These are phyloP conservation scores for Canavalia gladiata DNA, from an alignment of 306 rosid genomes.

Conservation along the genomic window DNA sequence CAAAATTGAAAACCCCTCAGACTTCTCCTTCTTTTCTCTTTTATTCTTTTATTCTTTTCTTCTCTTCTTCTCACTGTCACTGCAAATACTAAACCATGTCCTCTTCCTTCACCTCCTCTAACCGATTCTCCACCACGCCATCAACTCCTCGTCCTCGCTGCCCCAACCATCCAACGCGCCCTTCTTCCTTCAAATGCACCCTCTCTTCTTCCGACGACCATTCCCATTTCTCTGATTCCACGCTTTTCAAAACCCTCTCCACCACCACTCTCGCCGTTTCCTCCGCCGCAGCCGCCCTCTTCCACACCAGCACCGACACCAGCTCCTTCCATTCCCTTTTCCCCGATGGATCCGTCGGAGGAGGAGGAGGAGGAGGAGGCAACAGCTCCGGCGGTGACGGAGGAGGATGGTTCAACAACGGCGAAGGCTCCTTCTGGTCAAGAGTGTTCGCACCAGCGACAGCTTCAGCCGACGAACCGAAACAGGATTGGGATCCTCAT, in stretches of 20 bases:
- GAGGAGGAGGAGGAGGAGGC: conserved; percentile 50
- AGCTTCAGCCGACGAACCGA: conserved; percentile 72
- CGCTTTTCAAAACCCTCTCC: conserved; percentile 50
- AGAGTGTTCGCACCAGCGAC: conserved; percentile 49
- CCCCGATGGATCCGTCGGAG: conserved; percentile 23
- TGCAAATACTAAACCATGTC: conserved; percentile 36
- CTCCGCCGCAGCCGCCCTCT: conserved; percentile 57
- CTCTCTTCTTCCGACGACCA: conserved; percentile 44
- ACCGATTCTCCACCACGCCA: conserved; percentile 50
- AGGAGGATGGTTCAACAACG: conserved; percentile 44
- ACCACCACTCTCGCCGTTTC: conserved; percentile 60
- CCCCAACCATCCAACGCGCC: conserved; percentile 31
- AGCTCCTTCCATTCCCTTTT: conserved; percentile 1
- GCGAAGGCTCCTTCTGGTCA: conserved; percentile 66
- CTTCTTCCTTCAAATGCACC: conserved; percentile 48
- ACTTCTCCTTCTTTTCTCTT: too few relatives aligned
- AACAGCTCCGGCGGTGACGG: not conserved
- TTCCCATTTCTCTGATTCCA: conserved; percentile 35
- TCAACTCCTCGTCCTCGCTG: conserved; percentile 47
- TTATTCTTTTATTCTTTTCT: too few relatives aligned
- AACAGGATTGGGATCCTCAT: conserved; percentile 76
- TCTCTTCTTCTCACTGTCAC: too few relatives aligned
- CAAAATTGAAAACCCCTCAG: too few relatives aligned
- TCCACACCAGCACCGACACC: conserved; percentile 31
- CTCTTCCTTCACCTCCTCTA: conserved; percentile 64